Conservation (phyloP, 1,284 basidiomycete genomes). For the Moniliella sp. region DNA sequence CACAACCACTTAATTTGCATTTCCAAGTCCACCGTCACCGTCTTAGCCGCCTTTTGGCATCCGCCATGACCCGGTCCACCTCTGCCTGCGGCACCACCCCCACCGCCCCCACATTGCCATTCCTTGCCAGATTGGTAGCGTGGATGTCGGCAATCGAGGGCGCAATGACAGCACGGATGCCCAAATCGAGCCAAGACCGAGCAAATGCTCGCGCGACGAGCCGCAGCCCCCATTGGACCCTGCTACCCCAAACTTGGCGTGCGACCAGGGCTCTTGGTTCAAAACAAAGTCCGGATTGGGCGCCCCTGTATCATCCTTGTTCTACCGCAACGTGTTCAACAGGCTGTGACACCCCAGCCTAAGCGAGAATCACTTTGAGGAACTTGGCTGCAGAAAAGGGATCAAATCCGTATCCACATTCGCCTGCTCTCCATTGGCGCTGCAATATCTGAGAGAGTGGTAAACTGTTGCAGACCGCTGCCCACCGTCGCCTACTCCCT, state of each 20-base stretch:
- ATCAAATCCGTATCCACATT: slow-evolving; percentile 33
- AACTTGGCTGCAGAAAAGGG: slow-evolving; percentile 31
- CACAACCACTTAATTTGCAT: slow-evolving; percentile 14
- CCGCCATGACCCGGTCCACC: slow-evolving; percentile 13
- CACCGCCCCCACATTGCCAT: slow-evolving; percentile 24
- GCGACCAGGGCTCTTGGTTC: slow-evolving; percentile 18
- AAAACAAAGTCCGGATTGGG: slow-evolving; percentile 19
- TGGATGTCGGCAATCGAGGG: slow-evolving; percentile 25
- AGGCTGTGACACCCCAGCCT: slow-evolving; percentile 24
- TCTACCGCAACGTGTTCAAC: slow-evolving; percentile 27
- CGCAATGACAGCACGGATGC: slow-evolving; percentile 25
- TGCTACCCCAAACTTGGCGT: slow-evolving; percentile 21
- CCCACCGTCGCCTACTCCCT: slow-evolving; percentile 4
- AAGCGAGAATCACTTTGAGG: slow-evolving; percentile 31
- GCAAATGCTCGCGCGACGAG: slow-evolving; percentile 24
- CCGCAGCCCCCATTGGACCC: slow-evolving; percentile 30
- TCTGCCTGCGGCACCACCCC: slow-evolving; percentile 11
- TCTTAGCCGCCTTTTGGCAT: slow-evolving; percentile 20
- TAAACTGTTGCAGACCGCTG: slow-evolving; percentile 24
- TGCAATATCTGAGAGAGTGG: slow-evolving; percentile 21
- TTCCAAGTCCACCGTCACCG: slow-evolving; percentile 23
- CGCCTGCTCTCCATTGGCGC: slow-evolving; percentile 23
- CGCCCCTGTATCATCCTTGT: slow-evolving; percentile 22
- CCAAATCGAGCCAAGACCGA: slow-evolving; percentile 29
- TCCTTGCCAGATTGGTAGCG: slow-evolving; percentile 28